Conservation (phyloP, 352 stramenopile species). For the Phytopythium delawarense region DNA sequence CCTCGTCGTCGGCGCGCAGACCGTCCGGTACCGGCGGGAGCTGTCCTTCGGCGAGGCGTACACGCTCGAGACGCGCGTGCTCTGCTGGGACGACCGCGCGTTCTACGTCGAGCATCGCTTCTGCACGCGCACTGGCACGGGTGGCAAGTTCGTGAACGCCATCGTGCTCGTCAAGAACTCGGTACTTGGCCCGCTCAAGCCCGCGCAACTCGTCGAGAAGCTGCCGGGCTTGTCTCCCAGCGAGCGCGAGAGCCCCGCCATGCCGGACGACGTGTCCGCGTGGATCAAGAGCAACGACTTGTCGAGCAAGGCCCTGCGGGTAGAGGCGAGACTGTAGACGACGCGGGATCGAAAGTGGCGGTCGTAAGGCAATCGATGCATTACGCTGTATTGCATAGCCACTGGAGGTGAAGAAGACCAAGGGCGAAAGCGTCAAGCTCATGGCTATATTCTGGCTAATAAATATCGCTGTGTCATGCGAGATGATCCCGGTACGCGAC, state of each 20-base stretch:
- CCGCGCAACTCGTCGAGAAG: constrained; percentile 58
- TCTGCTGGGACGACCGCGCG: constrained; percentile 76
- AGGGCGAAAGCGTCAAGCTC: not conserved
- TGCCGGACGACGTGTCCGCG: constrained; percentile 44
- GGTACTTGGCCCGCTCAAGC: constrained; percentile 59
- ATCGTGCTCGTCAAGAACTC: constrained; percentile 88
- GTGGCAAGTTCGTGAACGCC: constrained; percentile 69
- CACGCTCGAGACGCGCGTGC: constrained; percentile 63
- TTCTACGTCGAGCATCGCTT: constrained; percentile 89
- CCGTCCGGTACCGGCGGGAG: constrained; percentile 78
- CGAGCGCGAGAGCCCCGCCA: constrained; percentile 29
- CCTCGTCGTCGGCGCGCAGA: constrained; percentile 78
- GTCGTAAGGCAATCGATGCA: not conserved
- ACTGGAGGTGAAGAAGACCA: not conserved
- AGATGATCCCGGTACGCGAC: constrained; percentile 6
- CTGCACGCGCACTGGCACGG: constrained; percentile 33
- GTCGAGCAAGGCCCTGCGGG: constrained; percentile 68
- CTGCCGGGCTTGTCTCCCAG: constrained; percentile 27
- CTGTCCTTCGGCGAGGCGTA: constrained; percentile 67
- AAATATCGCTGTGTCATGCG: constrained; percentile 33
- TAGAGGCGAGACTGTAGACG: constrained; percentile 17
- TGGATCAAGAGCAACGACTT: constrained; percentile 78
- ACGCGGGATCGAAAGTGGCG: not conserved
- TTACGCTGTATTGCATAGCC: not conserved
- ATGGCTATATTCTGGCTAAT: constrained; percentile 14